Base-by-base conservation (phyloP, 1,139 yeast species). In the Suhomyces bokatorum region DNA sequence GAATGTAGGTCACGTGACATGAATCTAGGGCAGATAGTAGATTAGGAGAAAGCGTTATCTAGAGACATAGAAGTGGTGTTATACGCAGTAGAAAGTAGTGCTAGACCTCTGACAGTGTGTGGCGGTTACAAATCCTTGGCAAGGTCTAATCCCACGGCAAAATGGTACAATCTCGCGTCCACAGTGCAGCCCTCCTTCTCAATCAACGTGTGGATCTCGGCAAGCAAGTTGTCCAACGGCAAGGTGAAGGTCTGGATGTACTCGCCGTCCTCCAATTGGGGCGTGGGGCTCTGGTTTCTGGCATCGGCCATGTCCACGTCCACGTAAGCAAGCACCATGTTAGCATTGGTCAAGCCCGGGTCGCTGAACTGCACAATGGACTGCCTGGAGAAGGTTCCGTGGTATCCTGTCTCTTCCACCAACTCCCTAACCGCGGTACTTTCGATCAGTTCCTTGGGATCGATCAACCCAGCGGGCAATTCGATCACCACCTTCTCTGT, bases 331-430 rank as follows among this genome's bases (percentile, higher is more conserved):
- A 91, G 68, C 22, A 84, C 83, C 71, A 89, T 75, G 58, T 87
- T 91, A 27, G 98, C 95, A 64, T 91, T 90, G 54, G 96, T 86
- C 59, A 93, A 84, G 0, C 99, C 97, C 1, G 99, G 98, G 62
- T 93, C 99, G 56, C 88, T 87, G 66, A 70, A 91, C 59, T 87
- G 76, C 16, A 44, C 53, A 13, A 59, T 55, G 7, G 87, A 75
- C 47, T 67, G 69, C 9, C 73, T 67, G 13, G 73, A 57, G 45
- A 79, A 71, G 20, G 76, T 81, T 4, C 95, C 93, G 40, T 83
- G 70, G 59, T 87, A 91, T 0, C 99, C 99, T 0, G 98, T 91
- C 61, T 93, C 99, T 63, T 93, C 99, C 43, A 77, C 74, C 50
- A 93, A 69, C 63, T 93, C 99, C 49, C 99, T 77, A 44, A 83